These are phyloP conservation scores for Diutina ranongensis DNA, from an alignment of 1,139 yeast genomes.

Conservation along the genomic window DNA sequence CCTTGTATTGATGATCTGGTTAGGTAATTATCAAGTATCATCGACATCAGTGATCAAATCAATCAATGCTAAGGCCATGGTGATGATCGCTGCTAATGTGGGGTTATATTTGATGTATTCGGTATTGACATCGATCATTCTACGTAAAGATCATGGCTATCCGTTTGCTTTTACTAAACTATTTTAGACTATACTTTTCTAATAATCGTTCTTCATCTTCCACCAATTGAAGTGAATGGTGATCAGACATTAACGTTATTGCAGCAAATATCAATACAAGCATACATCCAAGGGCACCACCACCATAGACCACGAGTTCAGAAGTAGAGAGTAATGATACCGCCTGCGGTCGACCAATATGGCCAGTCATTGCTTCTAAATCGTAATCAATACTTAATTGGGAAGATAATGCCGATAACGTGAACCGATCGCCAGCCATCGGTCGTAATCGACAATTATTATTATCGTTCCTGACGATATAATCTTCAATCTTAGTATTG, in stretches of 20 bases:
- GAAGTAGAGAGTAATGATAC: background rate
- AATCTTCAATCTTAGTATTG: background rate
- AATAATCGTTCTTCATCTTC: background rate
- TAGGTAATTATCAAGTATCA: constrained; percentile 15
- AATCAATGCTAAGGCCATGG: background rate
- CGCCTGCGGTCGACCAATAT: background rate
- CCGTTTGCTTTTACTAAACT: constrained; percentile 27
- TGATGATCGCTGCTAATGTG: constrained; percentile 3
- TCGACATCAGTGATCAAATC: background rate
- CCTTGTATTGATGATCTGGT: constrained; percentile 25
- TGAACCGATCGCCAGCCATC: background rate
- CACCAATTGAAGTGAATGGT: background rate
- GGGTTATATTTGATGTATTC: constrained; percentile 23
- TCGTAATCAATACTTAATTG: background rate
- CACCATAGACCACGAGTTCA: background rate
- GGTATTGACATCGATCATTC: constrained; percentile 26
- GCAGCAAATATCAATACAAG: background rate
- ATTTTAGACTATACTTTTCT: constrained; percentile 12
- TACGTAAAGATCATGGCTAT: constrained; percentile 29
- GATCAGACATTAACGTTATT: background rate
- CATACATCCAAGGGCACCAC: constrained; percentile 3
- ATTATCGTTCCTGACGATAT: background rate
- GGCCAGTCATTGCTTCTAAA: background rate
- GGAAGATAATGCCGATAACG: background rate
- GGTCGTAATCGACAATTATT: background rate